Conservation (phyloP, 2,329 filamentous ascomycete species). For the Cladosporium sp. region DNA sequence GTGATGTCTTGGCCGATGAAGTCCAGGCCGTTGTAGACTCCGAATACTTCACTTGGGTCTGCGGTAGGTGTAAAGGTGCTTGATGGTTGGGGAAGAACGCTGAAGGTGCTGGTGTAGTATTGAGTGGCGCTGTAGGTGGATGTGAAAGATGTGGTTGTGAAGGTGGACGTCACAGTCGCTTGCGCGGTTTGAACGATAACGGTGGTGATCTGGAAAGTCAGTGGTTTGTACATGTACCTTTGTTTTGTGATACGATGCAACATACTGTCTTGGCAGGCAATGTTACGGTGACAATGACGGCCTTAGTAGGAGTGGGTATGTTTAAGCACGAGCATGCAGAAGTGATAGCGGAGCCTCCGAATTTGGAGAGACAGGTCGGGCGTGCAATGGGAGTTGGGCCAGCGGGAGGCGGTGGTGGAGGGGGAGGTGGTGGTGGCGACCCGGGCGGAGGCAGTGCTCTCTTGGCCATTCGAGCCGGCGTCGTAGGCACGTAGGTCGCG, state of each 20-base stretch:
- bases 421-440: background rate
- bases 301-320: slow-evolving; percentile 18
- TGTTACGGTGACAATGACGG: background rate
- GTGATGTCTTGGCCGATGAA: slow-evolving; percentile 14
- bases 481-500: slow-evolving; percentile 4
- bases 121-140: slow-evolving; percentile 12
- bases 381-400: slow-evolving; percentile 7
- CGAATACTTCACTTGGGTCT: slow-evolving; percentile 3
- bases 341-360: slow-evolving; percentile 1
- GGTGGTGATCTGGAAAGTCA: slow-evolving; percentile 9
- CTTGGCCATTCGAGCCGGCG: slow-evolving; percentile 3
- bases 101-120: slow-evolving; percentile 18
- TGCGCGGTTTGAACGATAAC: slow-evolving; percentile 3
- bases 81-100: slow-evolving; percentile 8
- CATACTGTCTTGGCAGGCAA: slow-evolving; percentile 8
- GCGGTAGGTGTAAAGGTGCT: background rate
- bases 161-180: background rate
- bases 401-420: background rate
- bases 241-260: background rate
- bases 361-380: slow-evolving; percentile 13
- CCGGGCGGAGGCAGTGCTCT: slow-evolving; percentile 3
- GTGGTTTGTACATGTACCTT: background rate
- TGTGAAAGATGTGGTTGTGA: background rate
- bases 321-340: slow-evolving; percentile 19
- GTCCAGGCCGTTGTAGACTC: slow-evolving; percentile 12